Evolutionary conservation across 2,329 filamentous ascomycete species (phyloP).

Genomic region (Aspergillus floridensis): DNA sequence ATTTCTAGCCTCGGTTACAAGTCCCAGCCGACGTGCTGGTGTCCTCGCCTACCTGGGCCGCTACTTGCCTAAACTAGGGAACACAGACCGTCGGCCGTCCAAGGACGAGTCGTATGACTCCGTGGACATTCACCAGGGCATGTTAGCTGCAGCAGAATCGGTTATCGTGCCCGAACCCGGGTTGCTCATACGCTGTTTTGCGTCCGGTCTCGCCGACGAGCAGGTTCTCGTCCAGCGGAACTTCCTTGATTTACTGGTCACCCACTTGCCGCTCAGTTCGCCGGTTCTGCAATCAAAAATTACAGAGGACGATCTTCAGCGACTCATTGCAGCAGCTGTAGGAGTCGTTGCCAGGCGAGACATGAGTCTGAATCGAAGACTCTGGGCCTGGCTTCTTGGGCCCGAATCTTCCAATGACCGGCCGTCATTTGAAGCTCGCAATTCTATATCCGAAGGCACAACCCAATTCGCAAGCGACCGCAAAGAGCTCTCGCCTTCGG

Average conservation of each 20-base stretch:
- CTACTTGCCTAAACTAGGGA: slow-evolving; percentile 69
- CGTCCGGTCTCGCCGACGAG: slow-evolving; percentile 80
- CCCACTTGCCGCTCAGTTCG: slow-evolving; percentile 81
- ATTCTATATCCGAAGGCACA: slow-evolving; percentile 27
- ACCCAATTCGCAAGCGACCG: slow-evolving; percentile 29
- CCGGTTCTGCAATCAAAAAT: slow-evolving; percentile 73
- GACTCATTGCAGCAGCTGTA: slow-evolving; percentile 77
- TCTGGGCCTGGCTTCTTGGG: slow-evolving; percentile 96
- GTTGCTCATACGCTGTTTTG: slow-evolving; percentile 84
- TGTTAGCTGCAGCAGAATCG: slow-evolving; percentile 42
- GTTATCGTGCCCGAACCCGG: slow-evolving; percentile 78
- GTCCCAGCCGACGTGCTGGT: slow-evolving; percentile 77
- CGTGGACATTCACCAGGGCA: slow-evolving; percentile 23
- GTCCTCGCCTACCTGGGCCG: slow-evolving; percentile 82
- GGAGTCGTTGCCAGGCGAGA: slow-evolving; percentile 85
- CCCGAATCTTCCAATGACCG: slow-evolving; percentile 57
- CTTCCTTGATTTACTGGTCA: slow-evolving; percentile 88
- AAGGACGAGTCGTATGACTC: slow-evolving; percentile 29
- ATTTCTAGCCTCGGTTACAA: slow-evolving; percentile 89
- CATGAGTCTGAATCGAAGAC: slow-evolving; percentile 90
- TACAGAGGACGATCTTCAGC: slow-evolving; percentile 71
- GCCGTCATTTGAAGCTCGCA: slow-evolving; percentile 28
- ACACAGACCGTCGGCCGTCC: slow-evolving; percentile 32
- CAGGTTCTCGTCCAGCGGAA: slow-evolving; percentile 91
- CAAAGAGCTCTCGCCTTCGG: slow-evolving; percentile 60